phyloP scores from a whole-genome alignment of 495 filamentous ascomycete genomes.

The Symbiotaphrina buchneri region DNA sequence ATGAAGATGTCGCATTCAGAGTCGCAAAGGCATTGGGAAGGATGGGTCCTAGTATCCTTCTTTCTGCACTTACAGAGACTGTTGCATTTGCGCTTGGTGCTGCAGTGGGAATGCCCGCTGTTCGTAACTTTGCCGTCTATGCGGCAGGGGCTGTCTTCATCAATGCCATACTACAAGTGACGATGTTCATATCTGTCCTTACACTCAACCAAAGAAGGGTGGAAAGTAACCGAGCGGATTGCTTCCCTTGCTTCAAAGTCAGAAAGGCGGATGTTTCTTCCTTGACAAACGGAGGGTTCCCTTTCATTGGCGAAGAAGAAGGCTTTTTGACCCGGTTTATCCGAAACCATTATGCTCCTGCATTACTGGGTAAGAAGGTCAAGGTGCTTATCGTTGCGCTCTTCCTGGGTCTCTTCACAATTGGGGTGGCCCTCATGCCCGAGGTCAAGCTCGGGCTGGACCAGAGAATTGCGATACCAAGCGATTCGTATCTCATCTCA shows the following conservation, averaged over 20 bases:
- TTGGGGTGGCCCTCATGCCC: conserved; percentile 63
- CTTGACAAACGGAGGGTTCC: conserved; percentile 19
- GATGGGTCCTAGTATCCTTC: conserved; percentile 92
- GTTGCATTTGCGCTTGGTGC: conserved; percentile 80
- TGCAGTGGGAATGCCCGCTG: conserved; percentile 91
- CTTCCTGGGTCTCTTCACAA: conserved; percentile 77
- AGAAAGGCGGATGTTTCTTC: conserved; percentile 32
- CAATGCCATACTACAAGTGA: conserved; percentile 85
- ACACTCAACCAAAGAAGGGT: conserved; percentile 76
- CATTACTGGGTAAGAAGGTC: conserved; percentile 51
- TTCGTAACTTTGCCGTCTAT: conserved; percentile 90
- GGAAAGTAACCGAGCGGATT: conserved; percentile 73
- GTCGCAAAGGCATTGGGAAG: conserved; percentile 69
- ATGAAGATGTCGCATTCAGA: conserved; percentile 63
- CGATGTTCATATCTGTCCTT: conserved; percentile 85
- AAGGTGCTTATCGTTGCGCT: conserved; percentile 52
- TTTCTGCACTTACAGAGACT: conserved; percentile 84
- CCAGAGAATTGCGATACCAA: conserved; percentile 82
- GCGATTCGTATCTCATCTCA: conserved; percentile 74
- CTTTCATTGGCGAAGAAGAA: conserved; percentile 42
- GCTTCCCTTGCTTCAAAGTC: conserved; percentile 70
- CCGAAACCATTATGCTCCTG: conserved; percentile 66
- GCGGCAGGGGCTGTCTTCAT: conserved; percentile 92
- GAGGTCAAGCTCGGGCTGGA: conserved; percentile 73
- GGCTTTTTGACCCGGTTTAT: conserved; percentile 65